Conservation (phyloP, 2,329 filamentous ascomycete genomes). For the Calycina herbarum region DNA sequence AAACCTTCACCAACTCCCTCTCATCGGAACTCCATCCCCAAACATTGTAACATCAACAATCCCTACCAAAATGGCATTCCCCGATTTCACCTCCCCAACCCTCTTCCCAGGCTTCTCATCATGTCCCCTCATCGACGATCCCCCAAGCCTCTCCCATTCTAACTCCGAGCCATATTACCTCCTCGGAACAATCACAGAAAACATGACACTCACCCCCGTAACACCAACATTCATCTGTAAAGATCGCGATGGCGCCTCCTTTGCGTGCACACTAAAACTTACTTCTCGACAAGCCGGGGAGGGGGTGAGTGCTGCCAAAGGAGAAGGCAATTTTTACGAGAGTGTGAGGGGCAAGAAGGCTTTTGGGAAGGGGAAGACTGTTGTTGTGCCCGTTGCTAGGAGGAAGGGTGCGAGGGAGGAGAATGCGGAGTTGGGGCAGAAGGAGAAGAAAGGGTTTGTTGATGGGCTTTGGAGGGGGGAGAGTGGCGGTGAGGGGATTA, state of each 20-base stretch:
- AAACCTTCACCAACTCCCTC: neutral
- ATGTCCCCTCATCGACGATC: conserved; percentile 19
- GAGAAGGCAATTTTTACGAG: conserved; percentile 8
- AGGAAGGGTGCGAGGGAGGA: conserved; percentile 28
- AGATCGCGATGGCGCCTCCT: conserved; percentile 24
- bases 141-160: neutral
- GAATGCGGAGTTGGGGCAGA: conserved; percentile 11
- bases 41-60: no score
- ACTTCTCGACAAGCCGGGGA: conserved; percentile 7
- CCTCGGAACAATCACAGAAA: conserved; percentile 31
- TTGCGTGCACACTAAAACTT: conserved; percentile 29
- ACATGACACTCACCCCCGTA: conserved; percentile 32
- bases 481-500: conserved; percentile 4
- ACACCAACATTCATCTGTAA: conserved; percentile 34
- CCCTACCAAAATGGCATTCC: conserved; percentile 24
- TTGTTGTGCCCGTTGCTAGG: conserved; percentile 23
- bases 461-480: conserved; percentile 19
- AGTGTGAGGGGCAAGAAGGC: conserved; percentile 10
- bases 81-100: conserved; percentile 23
- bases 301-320: conserved; percentile 3
- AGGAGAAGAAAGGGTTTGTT: conserved; percentile 33
- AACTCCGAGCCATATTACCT: conserved; percentile 21
- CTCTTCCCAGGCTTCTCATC: conserved; percentile 28
- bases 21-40: neutral
- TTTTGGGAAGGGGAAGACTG: conserved; percentile 29